Percentiles rank a stretch among this genome's conserved stretches.
These are phyloP conservation scores for Eimeria zaria DNA, from an alignment of 169 alveolate species.

Conservation along the genomic window DNA sequence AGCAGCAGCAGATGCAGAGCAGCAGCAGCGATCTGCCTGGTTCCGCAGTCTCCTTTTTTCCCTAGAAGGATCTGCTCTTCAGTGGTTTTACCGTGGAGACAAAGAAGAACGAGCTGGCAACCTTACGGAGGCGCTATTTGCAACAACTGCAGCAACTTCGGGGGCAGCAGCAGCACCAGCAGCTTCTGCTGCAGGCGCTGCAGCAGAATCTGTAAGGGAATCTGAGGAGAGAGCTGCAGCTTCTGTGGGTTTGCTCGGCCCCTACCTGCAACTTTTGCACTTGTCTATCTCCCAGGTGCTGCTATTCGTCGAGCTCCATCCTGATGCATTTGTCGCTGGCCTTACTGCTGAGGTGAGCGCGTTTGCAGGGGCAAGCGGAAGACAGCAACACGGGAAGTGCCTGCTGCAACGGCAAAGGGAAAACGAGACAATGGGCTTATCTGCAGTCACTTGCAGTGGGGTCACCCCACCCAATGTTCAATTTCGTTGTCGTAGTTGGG, in stretches of 20 bases:
- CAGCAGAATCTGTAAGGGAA: conserved; percentile 31
- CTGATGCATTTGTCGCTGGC: conserved; percentile 53
- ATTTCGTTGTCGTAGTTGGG: background rate
- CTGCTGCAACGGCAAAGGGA: background rate
- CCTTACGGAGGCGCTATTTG: background rate
- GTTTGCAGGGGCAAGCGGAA: background rate
- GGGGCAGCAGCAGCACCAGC: conserved; percentile 30
- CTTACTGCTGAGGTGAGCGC: conserved; percentile 63
- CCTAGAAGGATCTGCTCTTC: background rate
- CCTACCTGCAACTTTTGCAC: conserved; percentile 40
- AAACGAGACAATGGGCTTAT: background rate
- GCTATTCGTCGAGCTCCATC: conserved; percentile 74
- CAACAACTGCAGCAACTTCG: background rate
- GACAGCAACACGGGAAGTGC: background rate
- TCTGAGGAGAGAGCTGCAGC: conserved; percentile 66
- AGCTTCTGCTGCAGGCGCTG: conserved; percentile 8
- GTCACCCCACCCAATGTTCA: background rate
- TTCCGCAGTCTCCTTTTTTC: conserved; percentile 14
- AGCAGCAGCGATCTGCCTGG: conserved; percentile 38
- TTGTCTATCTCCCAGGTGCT: conserved; percentile 70
- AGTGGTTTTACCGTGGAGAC: conserved; percentile 10
- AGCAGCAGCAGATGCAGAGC: conserved; percentile 8
- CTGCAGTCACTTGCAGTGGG: background rate
- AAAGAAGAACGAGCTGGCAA: background rate
- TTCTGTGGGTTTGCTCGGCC: conserved; percentile 25